These are phyloP conservation scores for Rhododendron simsii DNA, from an alignment of 148 eudicot species.

Conservation along the genomic window DNA sequence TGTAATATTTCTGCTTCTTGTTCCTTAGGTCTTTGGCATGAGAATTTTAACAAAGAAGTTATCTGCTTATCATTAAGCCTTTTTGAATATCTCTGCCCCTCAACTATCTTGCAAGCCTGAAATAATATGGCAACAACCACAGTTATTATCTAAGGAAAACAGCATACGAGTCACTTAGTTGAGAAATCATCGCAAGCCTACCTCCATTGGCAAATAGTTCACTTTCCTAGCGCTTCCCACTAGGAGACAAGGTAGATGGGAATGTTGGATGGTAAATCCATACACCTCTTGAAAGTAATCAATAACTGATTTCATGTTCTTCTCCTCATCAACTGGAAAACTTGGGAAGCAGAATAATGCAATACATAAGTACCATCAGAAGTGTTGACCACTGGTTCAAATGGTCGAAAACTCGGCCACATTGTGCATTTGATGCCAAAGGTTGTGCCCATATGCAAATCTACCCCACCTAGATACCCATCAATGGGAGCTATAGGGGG, in stretches of 20 bases:
- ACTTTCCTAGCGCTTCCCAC: slow-evolving; percentile 70
- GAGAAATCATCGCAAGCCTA: slow-evolving; percentile 10
- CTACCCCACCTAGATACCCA: background rate
- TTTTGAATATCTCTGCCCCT: slow-evolving; percentile 68
- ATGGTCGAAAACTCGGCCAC: background rate
- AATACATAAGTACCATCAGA: slow-evolving; percentile 7
- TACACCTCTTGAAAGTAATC: slow-evolving; percentile 76
- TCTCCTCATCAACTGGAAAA: slow-evolving; percentile 72
- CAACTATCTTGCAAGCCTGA: slow-evolving; percentile 79
- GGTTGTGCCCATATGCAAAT: background rate
- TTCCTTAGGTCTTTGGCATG: slow-evolving; percentile 64
- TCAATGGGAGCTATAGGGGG: background rate
- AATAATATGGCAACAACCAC: background rate
- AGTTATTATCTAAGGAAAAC: background rate
- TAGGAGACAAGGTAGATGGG: slow-evolving; percentile 78
- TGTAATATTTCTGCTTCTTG: slow-evolving; percentile 64
- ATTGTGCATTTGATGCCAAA: background rate
- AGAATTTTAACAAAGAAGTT: slow-evolving; percentile 55
- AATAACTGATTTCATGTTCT: slow-evolving; percentile 69
- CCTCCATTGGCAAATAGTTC: slow-evolving; percentile 85
- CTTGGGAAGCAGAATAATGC: slow-evolving; percentile 21
- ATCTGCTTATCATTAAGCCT: slow-evolving; percentile 77
- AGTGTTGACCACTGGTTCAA: background rate
- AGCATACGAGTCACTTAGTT: background rate
- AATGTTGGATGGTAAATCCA: slow-evolving; percentile 57